Percentiles rank a stretch among this genome's conserved stretches.
phyloP scores from a whole-genome alignment of 1,284 basidiomycete genomes.

The Cystobasidium slooffiae region DNA sequence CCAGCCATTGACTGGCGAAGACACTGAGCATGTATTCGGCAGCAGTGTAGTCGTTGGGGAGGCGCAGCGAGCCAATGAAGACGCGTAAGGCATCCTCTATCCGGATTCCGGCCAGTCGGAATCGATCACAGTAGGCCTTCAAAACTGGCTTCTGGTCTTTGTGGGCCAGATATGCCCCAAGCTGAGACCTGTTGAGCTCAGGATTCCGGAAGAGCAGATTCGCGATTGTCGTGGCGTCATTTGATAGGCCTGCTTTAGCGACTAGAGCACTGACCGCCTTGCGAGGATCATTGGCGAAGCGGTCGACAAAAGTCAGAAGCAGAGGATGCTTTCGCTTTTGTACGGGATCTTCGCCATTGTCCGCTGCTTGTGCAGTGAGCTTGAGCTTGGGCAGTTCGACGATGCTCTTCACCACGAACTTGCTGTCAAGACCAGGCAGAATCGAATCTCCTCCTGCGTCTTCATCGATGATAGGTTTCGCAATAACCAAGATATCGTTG shows the following conservation, averaged over 20 bases:
- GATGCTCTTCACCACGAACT: slow-evolving; percentile 85
- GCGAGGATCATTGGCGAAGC: slow-evolving; percentile 62
- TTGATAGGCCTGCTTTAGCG: slow-evolving; percentile 54
- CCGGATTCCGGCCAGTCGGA: slow-evolving; percentile 78
- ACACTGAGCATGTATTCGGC: slow-evolving; percentile 68
- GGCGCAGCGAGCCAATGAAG: slow-evolving; percentile 79
- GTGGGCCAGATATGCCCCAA: slow-evolving; percentile 77
- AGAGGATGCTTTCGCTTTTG: slow-evolving; percentile 51
- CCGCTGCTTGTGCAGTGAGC: slow-evolving; percentile 64
- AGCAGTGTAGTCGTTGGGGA: slow-evolving; percentile 67
- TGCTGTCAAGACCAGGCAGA: slow-evolving; percentile 74
- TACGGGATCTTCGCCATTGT: slow-evolving; percentile 52
- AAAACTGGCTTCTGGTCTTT: slow-evolving; percentile 73
- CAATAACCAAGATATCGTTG: slow-evolving; percentile 86
- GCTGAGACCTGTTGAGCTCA: slow-evolving; percentile 78
- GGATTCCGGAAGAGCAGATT: slow-evolving; percentile 74
- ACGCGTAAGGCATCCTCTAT: slow-evolving; percentile 87
- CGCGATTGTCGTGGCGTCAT: slow-evolving; percentile 49
- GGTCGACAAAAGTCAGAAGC: slow-evolving; percentile 52
- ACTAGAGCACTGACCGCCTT: slow-evolving; percentile 54
- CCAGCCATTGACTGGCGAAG: slow-evolving; percentile 86
- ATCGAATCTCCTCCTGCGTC: slow-evolving; percentile 62
- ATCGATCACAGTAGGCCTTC: slow-evolving; percentile 81
- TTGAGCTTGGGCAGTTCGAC: slow-evolving; percentile 74
- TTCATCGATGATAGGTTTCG: slow-evolving; percentile 61